Evolutionary conservation across 768 basidiomycete genomes (phyloP).

Genomic region (Rhizopogon roseolus): DNA sequence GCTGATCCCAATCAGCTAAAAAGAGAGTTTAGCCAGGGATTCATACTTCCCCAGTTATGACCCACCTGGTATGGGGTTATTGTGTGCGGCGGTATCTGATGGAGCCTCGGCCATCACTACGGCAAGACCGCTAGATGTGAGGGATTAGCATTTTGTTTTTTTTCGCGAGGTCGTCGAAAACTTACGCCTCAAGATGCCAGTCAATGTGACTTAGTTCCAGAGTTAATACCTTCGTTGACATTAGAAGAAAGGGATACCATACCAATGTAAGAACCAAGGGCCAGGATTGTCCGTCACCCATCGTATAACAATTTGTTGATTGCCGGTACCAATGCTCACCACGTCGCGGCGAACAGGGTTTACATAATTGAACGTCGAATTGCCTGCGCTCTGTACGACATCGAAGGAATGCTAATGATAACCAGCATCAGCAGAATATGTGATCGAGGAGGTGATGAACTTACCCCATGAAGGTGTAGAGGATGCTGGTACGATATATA

Average conservation of each 20-base stretch:
- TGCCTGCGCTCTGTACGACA: conserved; percentile 40
- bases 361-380: conserved; percentile 31
- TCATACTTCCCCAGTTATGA: no score
- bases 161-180: no score
- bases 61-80: no score
- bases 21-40: no score
- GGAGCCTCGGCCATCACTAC: no score
- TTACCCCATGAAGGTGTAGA: conserved; percentile 40
- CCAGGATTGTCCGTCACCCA: conserved; percentile 53
- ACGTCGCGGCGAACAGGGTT: conserved; percentile 55
- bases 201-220: conserved; percentile 8
- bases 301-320: conserved; percentile 33
- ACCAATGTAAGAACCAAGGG: conserved; percentile 27
- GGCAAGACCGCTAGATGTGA: no score
- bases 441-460: background rate
- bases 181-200: conserved; percentile 14
- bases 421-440: background rate
- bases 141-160: no score
- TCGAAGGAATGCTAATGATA: conserved; percentile 36
- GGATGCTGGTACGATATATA: conserved; percentile 28
- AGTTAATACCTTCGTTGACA: background rate
- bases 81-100: background rate
- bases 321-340: conserved; percentile 20
- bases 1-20: no score
- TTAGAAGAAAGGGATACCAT: background rate